phyloP scores from a whole-genome alignment of 371 early-diverging fungal species.

The Haplosporangium sp. region DNA sequence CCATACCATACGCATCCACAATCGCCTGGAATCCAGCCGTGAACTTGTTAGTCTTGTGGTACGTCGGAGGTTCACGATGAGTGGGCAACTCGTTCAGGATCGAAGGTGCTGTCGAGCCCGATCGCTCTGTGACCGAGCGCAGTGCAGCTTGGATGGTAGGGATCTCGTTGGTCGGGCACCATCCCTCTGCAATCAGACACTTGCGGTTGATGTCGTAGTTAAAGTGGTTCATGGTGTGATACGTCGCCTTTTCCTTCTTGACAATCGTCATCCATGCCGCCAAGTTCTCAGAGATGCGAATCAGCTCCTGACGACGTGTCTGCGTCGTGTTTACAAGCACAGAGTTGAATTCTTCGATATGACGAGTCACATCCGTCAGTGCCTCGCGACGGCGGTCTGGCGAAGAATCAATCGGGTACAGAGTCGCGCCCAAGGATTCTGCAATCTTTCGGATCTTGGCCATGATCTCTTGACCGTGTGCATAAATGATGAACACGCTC shows the following conservation, averaged over 20 bases:
- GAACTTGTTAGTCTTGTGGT: conserved; percentile 95
- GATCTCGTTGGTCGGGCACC: conserved; percentile 92
- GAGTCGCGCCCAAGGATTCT: conserved; percentile 94
- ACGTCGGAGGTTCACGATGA: conserved; percentile 94
- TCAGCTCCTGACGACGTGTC: conserved; percentile 86
- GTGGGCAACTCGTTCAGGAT: conserved; percentile 88
- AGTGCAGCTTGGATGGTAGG: conserved; percentile 83
- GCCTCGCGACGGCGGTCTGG: conserved; percentile 88
- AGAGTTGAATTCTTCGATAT: conserved; percentile 56
- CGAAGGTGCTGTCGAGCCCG: conserved; percentile 88
- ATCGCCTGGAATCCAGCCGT: conserved; percentile 99
- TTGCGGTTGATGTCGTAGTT: conserved; percentile 93
- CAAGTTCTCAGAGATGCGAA: conserved; percentile 84
- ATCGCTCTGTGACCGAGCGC: conserved; percentile 84
- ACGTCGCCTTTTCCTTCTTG: conserved; percentile 97
- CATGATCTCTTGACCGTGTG: conserved; percentile 92
- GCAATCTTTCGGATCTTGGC: conserved; percentile 94
- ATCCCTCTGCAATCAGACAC: conserved; percentile 97
- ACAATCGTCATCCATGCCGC: conserved; percentile 90
- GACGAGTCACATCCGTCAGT: conserved; percentile 41
- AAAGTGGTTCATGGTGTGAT: conserved; percentile 95
- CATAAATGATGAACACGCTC: conserved; percentile 97
- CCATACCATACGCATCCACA: conserved; percentile 98
- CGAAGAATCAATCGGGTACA: conserved; percentile 89
- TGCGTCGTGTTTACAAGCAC: conserved; percentile 88